A percentile compares a stretch with the other conserved stretches of the same genome.
Evolutionary conservation across 23 red algal genomes (phyloP).

Genomic region (Gracilariopsis chorda): DNA sequence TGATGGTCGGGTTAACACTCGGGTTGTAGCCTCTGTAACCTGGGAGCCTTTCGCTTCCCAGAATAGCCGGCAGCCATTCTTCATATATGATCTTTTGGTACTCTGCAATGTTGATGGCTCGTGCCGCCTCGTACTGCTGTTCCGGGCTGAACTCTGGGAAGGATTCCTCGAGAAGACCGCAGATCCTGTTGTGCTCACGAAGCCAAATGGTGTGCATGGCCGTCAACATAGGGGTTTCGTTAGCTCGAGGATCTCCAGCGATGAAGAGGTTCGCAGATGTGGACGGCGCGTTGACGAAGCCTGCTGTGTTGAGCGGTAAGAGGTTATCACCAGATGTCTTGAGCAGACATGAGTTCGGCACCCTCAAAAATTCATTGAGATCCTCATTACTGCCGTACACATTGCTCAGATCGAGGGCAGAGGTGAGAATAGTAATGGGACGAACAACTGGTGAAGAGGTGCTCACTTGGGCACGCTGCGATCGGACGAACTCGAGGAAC

Average conservation of each 20-base stretch:
- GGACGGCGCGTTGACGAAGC: constrained; percentile 21
- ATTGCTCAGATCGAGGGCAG: constrained; percentile 12
- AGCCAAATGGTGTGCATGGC: constrained; percentile 60
- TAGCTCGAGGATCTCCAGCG: constrained; percentile 52
- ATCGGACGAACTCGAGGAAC: background rate
- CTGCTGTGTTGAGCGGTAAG: constrained; percentile 10
- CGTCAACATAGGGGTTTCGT: constrained; percentile 57
- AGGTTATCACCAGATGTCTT: constrained; percentile 7
- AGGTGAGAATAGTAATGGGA: background rate
- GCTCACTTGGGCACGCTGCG: background rate
- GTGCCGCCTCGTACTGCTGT: constrained; percentile 40
- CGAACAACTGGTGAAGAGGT: background rate
- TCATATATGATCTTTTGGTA: constrained; percentile 62
- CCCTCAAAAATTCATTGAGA: background rate
- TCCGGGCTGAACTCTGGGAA: background rate
- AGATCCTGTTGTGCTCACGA: constrained; percentile 60
- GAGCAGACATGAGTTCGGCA: background rate
- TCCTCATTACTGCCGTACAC: constrained; percentile 42
- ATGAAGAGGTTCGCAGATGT: constrained; percentile 35
- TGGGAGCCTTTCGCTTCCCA: background rate
- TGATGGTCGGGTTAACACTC: constrained; percentile 10
- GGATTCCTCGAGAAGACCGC: background rate
- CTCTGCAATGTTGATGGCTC: constrained; percentile 36
- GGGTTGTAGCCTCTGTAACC: constrained; percentile 26
- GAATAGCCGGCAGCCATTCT: constrained; percentile 35